A percentile compares a stretch with the other conserved stretches of the same genome.
Evolutionary conservation across 768 basidiomycete genomes (phyloP).

Genomic region (Boletus rex-veris): DNA sequence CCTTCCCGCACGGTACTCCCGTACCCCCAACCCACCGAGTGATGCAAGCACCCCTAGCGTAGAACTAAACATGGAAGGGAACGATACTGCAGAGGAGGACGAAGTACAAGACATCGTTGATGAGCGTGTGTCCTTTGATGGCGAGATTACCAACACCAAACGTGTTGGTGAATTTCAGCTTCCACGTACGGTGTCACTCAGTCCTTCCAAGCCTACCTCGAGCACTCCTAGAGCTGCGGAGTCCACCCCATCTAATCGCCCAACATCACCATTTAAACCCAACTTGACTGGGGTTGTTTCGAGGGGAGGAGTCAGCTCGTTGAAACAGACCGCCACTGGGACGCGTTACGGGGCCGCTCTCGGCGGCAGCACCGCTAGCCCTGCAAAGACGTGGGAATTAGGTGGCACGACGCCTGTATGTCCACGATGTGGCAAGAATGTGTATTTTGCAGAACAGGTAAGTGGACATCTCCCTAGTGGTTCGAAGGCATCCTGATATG

Average conservation of each 20-base stretch:
- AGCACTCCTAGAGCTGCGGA: slow-evolving; percentile 2
- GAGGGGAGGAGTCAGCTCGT: slow-evolving; percentile 19
- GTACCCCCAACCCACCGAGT: slow-evolving; percentile 14
- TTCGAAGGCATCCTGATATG: slow-evolving; percentile 1
- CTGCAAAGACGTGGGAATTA: slow-evolving; percentile 49
- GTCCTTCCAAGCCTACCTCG: slow-evolving; percentile 29
- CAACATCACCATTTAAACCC: slow-evolving; percentile 22
- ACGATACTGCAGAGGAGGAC: slow-evolving; percentile 26
- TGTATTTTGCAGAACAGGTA: slow-evolving; percentile 86
- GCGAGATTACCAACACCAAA: slow-evolving; percentile 43
- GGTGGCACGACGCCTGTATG: slow-evolving; percentile 57
- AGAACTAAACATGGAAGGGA: slow-evolving; percentile 20
- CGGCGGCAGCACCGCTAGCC: slow-evolving; percentile 37
- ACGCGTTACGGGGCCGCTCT: slow-evolving; percentile 64
- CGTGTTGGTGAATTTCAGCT: slow-evolving; percentile 44
- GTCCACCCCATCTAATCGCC: slow-evolving; percentile 16
- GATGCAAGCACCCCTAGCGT: slow-evolving; percentile 6
- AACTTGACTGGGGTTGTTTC: slow-evolving; percentile 20
- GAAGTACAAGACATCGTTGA: slow-evolving; percentile 30
- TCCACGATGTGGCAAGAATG: slow-evolving; percentile 66
- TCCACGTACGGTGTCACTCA: slow-evolving; percentile 54
- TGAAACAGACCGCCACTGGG: slow-evolving; percentile 52
- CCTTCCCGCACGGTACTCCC: slow-evolving; percentile 38
- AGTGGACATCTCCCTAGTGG: neutral
- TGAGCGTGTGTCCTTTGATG: slow-evolving; percentile 21